Conservation (phyloP, 2,329 filamentous ascomycete species). For the Phialophora macrospora region DNA sequence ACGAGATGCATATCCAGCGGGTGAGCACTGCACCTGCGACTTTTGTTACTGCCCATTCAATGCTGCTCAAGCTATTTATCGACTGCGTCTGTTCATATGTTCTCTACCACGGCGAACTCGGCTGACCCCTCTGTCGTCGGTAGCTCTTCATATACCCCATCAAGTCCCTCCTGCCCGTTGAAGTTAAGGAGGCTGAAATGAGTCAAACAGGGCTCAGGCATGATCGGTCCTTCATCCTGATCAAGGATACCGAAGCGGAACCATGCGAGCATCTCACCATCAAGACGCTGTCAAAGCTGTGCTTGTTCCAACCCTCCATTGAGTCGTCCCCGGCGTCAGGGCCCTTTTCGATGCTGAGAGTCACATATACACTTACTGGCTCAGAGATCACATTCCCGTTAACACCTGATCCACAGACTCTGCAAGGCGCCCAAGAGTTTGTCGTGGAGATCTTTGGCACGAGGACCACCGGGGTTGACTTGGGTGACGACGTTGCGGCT, state of each 20-base stretch:
- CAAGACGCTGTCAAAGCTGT: slow-evolving; percentile 25
- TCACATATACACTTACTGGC: slow-evolving; percentile 1
- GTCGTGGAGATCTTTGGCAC: slow-evolving; percentile 22
- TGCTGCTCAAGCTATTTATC: neutral
- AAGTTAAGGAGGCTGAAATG: slow-evolving; percentile 13
- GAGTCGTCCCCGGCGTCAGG: neutral
- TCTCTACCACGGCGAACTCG: neutral
- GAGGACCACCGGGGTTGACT: slow-evolving; percentile 14
- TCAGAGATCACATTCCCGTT: slow-evolving; percentile 11
- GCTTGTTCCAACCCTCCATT: slow-evolving; percentile 21
- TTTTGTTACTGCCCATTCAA: neutral
- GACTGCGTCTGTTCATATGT: neutral
- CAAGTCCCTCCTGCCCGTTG: slow-evolving; percentile 23
- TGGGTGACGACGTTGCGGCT: slow-evolving; percentile 17
- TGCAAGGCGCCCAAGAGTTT: neutral
- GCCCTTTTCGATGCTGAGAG: neutral
- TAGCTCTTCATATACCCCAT: slow-evolving; percentile 27
- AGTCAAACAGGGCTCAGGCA: slow-evolving; percentile 18
- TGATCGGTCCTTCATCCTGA: slow-evolving; percentile 21
- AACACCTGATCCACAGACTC: neutral
- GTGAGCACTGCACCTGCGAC: neutral
- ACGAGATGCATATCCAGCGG: slow-evolving; percentile 13
- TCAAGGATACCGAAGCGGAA: slow-evolving; percentile 9
- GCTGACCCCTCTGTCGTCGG: neutral
- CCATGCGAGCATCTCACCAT: slow-evolving; percentile 20